Conservation (phyloP, 2,329 filamentous ascomycete genomes). For the Exophiala bonariae region DNA sequence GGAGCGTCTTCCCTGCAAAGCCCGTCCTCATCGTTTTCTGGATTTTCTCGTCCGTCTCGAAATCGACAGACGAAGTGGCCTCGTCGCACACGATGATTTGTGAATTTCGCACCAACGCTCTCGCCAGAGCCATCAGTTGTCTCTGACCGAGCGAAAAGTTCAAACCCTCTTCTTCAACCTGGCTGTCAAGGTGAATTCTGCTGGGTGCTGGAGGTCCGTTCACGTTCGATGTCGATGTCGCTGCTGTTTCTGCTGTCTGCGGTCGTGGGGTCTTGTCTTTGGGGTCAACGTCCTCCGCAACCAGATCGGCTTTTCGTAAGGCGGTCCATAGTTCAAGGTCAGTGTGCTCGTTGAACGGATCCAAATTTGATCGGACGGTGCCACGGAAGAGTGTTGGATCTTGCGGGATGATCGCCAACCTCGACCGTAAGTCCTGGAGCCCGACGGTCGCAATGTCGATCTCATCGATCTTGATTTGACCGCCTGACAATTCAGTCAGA, state of each 20-base stretch:
- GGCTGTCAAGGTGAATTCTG: constrained; percentile 77
- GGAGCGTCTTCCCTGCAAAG: constrained; percentile 81
- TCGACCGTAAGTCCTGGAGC: constrained; percentile 43
- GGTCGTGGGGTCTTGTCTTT: constrained; percentile 49
- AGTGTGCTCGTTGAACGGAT: constrained; percentile 46
- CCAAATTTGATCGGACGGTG: constrained; percentile 45
- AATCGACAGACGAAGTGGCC: constrained; percentile 88
- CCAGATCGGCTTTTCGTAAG: constrained; percentile 45
- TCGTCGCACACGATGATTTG: constrained; percentile 98
- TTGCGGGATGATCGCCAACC: constrained; percentile 47
- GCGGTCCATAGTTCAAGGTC: constrained; percentile 50
- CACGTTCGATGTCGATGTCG: constrained; percentile 23
- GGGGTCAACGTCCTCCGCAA: constrained; percentile 46
- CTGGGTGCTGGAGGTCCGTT: constrained; percentile 26
- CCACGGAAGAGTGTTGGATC: constrained; percentile 47
- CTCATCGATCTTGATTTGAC: constrained; percentile 45
- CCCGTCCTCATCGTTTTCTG: constrained; percentile 82
- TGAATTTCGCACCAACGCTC: constrained; percentile 81
- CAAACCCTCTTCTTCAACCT: constrained; percentile 89
- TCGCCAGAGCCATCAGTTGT: constrained; percentile 90
- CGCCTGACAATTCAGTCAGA: constrained; percentile 41
- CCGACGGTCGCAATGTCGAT: constrained; percentile 43
- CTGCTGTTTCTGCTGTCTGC: constrained; percentile 16
- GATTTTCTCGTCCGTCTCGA: constrained; percentile 96
- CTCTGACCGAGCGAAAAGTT: constrained; percentile 96